phyloP scores from a whole-genome alignment of 2,329 filamentous ascomycete species.

The Eutypa lata region DNA sequence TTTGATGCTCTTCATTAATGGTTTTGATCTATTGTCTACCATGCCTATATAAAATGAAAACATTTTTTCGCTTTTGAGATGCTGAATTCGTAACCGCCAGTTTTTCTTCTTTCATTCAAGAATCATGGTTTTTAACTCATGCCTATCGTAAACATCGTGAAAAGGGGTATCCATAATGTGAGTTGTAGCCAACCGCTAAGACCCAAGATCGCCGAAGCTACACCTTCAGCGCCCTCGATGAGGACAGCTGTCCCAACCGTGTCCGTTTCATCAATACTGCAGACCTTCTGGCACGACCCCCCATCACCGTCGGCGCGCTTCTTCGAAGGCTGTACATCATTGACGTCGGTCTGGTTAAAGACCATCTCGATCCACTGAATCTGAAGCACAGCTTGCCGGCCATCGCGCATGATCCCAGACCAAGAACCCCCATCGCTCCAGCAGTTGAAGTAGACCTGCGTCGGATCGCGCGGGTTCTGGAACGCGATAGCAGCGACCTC shows the following conservation, averaged over 20 bases:
- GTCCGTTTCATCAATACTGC: constrained; percentile 31
- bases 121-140: background rate
- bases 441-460: constrained; percentile 54
- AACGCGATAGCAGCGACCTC: constrained; percentile 49
- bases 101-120: too few relatives aligned
- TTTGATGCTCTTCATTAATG: constrained; percentile 15
- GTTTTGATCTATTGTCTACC: background rate
- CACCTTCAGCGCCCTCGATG: background rate
- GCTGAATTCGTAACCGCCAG: too few relatives aligned
- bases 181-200: background rate
- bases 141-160: background rate
- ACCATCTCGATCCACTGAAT: constrained; percentile 63
- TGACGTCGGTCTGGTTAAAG: constrained; percentile 40
- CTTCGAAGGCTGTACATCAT: background rate
- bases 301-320: background rate
- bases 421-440: constrained; percentile 61
- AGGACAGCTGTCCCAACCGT: constrained; percentile 33
- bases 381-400: constrained; percentile 51
- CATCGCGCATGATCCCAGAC: constrained; percentile 55
- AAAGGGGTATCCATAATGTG: background rate
- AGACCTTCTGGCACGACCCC: constrained; percentile 24
- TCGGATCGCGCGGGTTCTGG: constrained; percentile 50
- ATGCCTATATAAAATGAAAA: too few relatives aligned
- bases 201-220: constrained; percentile 6
- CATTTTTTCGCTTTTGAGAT: too few relatives aligned